A percentile compares a stretch with the other conserved stretches of the same genome.
Evolutionary conservation across 1,284 basidiomycete species (phyloP).

Genomic region (Ganoderma sinense): DNA sequence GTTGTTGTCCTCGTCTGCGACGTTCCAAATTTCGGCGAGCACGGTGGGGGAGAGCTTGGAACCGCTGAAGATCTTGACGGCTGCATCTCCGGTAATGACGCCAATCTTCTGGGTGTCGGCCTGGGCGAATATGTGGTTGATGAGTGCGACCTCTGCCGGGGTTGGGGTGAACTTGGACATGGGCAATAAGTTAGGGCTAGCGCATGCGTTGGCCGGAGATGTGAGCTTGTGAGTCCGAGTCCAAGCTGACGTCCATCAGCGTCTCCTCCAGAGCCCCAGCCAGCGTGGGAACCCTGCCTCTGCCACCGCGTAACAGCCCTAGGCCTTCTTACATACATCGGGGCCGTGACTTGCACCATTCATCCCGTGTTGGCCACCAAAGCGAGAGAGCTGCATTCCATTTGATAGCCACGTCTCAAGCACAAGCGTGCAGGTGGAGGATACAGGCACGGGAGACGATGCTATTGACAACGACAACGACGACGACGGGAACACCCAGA

Average conservation of each 20-base stretch:
- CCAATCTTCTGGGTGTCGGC: slow-evolving; percentile 81
- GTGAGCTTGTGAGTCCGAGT: slow-evolving; percentile 19
- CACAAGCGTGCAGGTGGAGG: background rate
- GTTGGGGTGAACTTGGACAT: slow-evolving; percentile 77
- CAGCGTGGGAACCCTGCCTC: slow-evolving; percentile 19
- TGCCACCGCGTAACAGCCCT: background rate
- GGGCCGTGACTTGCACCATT: too few relatives aligned
- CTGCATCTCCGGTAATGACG: slow-evolving; percentile 85
- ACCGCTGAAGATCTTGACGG: slow-evolving; percentile 82
- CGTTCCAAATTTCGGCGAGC: slow-evolving; percentile 93
- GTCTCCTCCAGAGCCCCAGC: slow-evolving; percentile 13
- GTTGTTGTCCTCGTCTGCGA: slow-evolving; percentile 93
- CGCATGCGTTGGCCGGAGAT: slow-evolving; percentile 27
- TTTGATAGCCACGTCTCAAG: too few relatives aligned
- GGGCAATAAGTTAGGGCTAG: slow-evolving; percentile 31
- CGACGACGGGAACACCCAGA: background rate
- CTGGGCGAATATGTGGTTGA: slow-evolving; percentile 72
- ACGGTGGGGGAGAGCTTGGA: slow-evolving; percentile 79
- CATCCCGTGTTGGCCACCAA: too few relatives aligned
- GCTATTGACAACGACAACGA: slow-evolving; percentile 1
- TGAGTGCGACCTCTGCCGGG: slow-evolving; percentile 69
- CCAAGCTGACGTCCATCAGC: slow-evolving; percentile 29
- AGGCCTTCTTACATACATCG: background rate
- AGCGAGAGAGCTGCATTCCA: too few relatives aligned
- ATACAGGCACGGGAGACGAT: background rate